phyloP scores from a whole-genome alignment of 1,139 yeast species.

The Schwanniomyces etchellsii region DNA sequence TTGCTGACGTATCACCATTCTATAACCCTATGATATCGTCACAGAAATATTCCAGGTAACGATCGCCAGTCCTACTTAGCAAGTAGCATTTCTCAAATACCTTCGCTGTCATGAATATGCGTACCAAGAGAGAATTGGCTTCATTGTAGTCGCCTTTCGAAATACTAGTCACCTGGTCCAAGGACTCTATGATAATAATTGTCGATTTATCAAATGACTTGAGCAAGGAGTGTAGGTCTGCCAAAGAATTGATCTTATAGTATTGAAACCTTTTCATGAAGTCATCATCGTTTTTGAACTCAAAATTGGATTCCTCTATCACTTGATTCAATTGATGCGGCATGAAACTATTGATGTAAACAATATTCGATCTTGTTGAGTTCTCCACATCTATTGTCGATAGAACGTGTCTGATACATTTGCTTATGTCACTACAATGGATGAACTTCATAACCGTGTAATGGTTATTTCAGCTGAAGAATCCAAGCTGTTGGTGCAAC shows the following conservation, averaged over 20 bases:
- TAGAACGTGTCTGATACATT: conserved; percentile 8
- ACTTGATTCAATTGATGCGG: conserved; percentile 10
- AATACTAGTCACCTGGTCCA: conserved; percentile 8
- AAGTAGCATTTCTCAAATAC: conserved; percentile 1
- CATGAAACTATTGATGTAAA: conserved; percentile 13
- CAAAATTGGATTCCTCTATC: conserved; percentile 6
- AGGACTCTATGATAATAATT: conserved; percentile 10
- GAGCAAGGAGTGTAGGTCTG: conserved; percentile 5
- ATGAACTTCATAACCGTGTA: conserved; percentile 8
- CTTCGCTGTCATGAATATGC: conserved; percentile 7
- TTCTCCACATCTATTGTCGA: conserved; percentile 3
- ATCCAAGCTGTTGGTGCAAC: neutral
- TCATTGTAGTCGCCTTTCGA: conserved; percentile 8
- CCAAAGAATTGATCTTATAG: conserved; percentile 8
- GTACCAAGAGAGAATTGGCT: conserved; percentile 10
- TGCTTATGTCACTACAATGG: conserved; percentile 4
- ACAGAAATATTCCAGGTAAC: conserved; percentile 3
- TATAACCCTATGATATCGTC: conserved; percentile 1
- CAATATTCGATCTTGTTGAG: conserved; percentile 5
- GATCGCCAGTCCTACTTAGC: conserved; percentile 2
- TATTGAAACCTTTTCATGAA: conserved; percentile 12
- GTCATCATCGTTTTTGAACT: conserved; percentile 6
- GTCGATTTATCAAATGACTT: conserved; percentile 1
- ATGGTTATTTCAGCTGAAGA: neutral
- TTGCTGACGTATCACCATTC: neutral